Base-by-base conservation (phyloP, 1,284 basidiomycete species). In the Binderoboletus segoi region DNA sequence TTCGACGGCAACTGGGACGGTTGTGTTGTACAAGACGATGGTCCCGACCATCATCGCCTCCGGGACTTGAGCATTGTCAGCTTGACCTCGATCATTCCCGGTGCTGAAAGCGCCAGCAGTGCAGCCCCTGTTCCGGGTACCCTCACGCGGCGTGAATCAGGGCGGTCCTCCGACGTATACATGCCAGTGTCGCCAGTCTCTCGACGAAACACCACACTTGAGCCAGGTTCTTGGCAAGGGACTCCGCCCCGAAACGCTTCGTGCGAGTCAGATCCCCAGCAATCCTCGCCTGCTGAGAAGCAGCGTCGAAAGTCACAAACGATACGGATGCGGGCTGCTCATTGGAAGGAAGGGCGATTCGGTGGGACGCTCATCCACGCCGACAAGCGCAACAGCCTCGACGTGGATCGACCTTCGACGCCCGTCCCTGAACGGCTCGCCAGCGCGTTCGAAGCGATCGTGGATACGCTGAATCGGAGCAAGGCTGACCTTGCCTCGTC, bases 301-400 rank as follows among this genome's bases (percentile, higher is more conserved):
- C 61, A 71, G 35, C 67, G 63, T 12, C 71, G 77, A 53, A 73
- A 81, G 53, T 78, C 79, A 7, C 72, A 79, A 56, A 80, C 79
- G 12, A 73, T 81, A 54, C 73, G 75, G 15, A 70, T 79, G 58
- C 74, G 79, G 24, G 80, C 79, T 41, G 66, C 68, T 47, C 72
- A 73, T 20, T 80, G 79, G 79, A 72, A 75, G 48, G 78, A 79
- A 62, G 70, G 75, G 20, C 73, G 80, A 37, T 79, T 79, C 32
- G 63, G 63, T 49, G 63, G 65, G 47, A 73, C 68, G 1, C 61
- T 71, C 16, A 65, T 71, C 28, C 63, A 61, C 3, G 16, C 51
- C 3, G 62, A 63, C 21, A 58, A 54, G n/a, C 51, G 41, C 23
- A 44, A 10, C 11, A 61, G 62, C 28, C 30, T 56, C 33, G 60